Conservation (phyloP, 495 filamentous ascomycete species). For the Talaromyces borbonicus region DNA sequence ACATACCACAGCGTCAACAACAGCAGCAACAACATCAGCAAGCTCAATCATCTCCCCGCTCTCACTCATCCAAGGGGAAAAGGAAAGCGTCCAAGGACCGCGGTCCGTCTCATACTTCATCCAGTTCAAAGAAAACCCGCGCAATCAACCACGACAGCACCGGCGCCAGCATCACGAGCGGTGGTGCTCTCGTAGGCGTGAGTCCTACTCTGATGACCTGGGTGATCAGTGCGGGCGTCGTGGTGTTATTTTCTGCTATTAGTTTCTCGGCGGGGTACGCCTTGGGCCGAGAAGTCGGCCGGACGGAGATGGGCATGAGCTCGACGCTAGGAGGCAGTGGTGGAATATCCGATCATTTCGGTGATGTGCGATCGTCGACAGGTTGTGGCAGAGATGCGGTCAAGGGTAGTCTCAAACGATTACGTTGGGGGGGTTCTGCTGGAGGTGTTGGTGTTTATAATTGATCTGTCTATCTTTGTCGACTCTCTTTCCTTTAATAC, state of each 20-base stretch:
- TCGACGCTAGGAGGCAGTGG: conserved; percentile 19
- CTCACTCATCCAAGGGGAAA: conserved; percentile 31
- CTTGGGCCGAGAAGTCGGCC: conserved; percentile 72
- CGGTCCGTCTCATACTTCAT: conserved; percentile 21
- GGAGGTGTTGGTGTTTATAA: conserved; percentile 19
- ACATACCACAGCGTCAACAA: conserved; percentile 16
- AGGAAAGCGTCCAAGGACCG: conserved; percentile 46
- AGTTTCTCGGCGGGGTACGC: conserved; percentile 92
- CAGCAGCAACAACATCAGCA: no score
- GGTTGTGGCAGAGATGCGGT: conserved; percentile 36
- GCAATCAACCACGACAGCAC: conserved; percentile 21
- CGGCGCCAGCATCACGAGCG: no score
- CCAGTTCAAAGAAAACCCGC: conserved; percentile 48
- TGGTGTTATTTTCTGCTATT: conserved; percentile 82
- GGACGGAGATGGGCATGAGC: conserved; percentile 46
- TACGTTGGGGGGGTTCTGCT: conserved; percentile 33
- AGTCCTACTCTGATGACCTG: conserved; percentile 77
- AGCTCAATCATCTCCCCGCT: conserved; percentile 10
- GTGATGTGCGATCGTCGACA: conserved; percentile 23
- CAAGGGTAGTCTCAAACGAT: conserved; percentile 30
- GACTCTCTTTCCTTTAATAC: no score
- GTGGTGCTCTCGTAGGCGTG: conserved; percentile 16
- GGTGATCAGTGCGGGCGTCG: conserved; percentile 84
- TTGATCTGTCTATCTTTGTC: conserved; percentile 1
- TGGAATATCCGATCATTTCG: conserved; percentile 17